A percentile compares a stretch with the other conserved stretches of the same genome.
Conservation (phyloP, 2,329 filamentous ascomycete species). For the Conoideocrella luteorostrata region DNA sequence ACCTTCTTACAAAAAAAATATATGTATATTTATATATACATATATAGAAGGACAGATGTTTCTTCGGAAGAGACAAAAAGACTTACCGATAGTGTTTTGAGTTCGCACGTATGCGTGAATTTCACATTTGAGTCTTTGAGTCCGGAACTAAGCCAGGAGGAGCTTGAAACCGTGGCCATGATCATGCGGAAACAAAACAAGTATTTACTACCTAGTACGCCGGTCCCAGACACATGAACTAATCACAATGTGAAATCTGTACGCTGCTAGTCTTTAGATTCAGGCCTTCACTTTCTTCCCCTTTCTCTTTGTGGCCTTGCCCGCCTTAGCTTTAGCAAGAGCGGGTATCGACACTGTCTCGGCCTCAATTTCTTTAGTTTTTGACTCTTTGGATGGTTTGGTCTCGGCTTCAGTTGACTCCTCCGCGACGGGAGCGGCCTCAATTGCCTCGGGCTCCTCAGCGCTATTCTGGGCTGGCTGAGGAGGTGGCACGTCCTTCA, state of each 20-base stretch:
- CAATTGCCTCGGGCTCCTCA: slow-evolving; percentile 26
- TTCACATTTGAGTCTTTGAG: not conserved
- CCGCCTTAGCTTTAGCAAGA: slow-evolving; percentile 14
- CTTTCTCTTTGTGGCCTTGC: slow-evolving; percentile 25
- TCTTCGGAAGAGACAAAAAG: slow-evolving; percentile 3
- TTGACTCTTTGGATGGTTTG: slow-evolving; percentile 12
- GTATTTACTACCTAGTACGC: slow-evolving; percentile 10
- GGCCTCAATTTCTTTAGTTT: slow-evolving; percentile 14
- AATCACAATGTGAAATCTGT: too few species aligned
- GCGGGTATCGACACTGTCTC: slow-evolving; percentile 13
- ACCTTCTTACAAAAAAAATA: too few species aligned
- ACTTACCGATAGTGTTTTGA: slow-evolving; percentile 39
- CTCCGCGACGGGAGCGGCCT: slow-evolving; percentile 26
- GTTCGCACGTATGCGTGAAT: slow-evolving; percentile 60
- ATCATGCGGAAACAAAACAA: not conserved
- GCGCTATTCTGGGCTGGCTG: slow-evolving; percentile 30
- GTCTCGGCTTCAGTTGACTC: slow-evolving; percentile 16
- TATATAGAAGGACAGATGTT: too few species aligned
- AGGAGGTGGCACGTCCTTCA: slow-evolving; percentile 53
- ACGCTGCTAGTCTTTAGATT: slow-evolving; percentile 3
- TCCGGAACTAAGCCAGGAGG: too few species aligned
- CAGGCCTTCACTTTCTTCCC: slow-evolving; percentile 16
- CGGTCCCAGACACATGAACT: slow-evolving; percentile 9
- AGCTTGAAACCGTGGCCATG: too few species aligned
- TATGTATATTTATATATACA: too few species aligned